Base-by-base conservation (phyloP, 371 early-diverging fungal genomes). In the Umbelopsis sp. region DNA sequence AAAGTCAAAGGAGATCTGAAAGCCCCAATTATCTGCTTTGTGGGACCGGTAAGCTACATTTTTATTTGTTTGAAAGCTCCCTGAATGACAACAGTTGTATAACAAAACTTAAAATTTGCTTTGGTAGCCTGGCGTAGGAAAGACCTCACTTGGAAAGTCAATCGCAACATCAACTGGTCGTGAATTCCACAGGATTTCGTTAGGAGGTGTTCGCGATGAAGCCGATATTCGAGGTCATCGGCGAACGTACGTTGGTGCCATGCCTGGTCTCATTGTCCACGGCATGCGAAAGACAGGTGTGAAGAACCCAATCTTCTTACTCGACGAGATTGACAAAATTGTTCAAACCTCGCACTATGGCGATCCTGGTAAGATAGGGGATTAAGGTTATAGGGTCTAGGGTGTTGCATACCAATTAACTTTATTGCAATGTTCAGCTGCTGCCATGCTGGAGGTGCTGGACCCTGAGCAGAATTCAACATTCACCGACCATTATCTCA, bases 211-310 rank as follows among this genome's bases (percentile, higher is more conserved):
- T 9, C 81, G 91, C 46, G 95, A 96, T 72, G 95, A 93, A 74
- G 92, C 94, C 4, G 94, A 94, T 71, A 93, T 96, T 22, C 77
- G 94, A 41, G 96, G 96, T 1, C 96, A 96, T 78, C 86, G 95
- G 12, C 82, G 95, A 24, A 94, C 96, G 3, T 96, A 96, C 78
- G 87, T 96, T 63, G 95, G 94, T 14, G 89, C 94, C 25, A 80
- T 94, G 82, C 96, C 96, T 2, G 96, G 96, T 25, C 65, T 91
- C 4, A 87, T 96, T 63, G 82, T 93, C 11, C 92, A 93, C 69
- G 93, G 89, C 0, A 68, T 94, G 62, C 75, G 85, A 11, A 82
- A 86, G 66, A 82, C 83, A 53, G 91, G 90, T 38, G 90, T 89
- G 24, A 90, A 86, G 66, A 92, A 94, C 72, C 96, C 95, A 0